These are phyloP conservation scores for Zygosaccharomyces pseudobailii DNA, from an alignment of 1,139 yeast species.

Conservation along the genomic window DNA sequence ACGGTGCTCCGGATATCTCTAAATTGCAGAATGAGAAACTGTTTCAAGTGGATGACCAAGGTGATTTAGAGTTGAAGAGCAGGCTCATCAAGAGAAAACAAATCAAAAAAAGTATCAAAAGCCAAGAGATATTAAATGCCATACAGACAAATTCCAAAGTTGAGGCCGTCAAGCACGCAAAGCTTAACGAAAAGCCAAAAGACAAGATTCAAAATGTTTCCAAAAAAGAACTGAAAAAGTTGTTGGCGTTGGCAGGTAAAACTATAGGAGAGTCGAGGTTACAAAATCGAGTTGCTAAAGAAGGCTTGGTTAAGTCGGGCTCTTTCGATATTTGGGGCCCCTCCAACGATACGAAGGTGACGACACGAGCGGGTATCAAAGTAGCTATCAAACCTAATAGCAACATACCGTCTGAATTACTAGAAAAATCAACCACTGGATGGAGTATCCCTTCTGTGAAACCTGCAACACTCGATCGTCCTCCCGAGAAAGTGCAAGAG, in stretches of 20 bases:
- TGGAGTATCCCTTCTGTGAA: slow-evolving; percentile 50
- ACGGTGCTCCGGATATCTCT: slow-evolving; percentile 48
- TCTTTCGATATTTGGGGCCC: slow-evolving; percentile 65
- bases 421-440: slow-evolving; percentile 41
- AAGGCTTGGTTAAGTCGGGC: slow-evolving; percentile 53
- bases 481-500: slow-evolving; percentile 49
- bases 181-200: slow-evolving; percentile 29
- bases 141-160: slow-evolving; percentile 64
- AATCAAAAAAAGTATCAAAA: slow-evolving; percentile 51
- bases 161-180: slow-evolving; percentile 51
- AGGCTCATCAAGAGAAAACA: slow-evolving; percentile 40
- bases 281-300: slow-evolving; percentile 51
- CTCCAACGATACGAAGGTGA: slow-evolving; percentile 15
- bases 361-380: slow-evolving; percentile 31
- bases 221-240: slow-evolving; percentile 58
- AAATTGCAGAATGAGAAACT: slow-evolving; percentile 42
- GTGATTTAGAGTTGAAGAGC: slow-evolving; percentile 45
- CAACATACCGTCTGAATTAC: slow-evolving; percentile 39
- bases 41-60: slow-evolving; percentile 70
- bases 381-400: slow-evolving; percentile 22
- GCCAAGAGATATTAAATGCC: slow-evolving; percentile 65
- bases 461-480: slow-evolving; percentile 54
- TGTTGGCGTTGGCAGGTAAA: slow-evolving; percentile 78
- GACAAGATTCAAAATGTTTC: slow-evolving; percentile 59
- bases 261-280: slow-evolving; percentile 51